Percentiles rank a stretch among this genome's conserved stretches.
Conservation (phyloP, 441 rosid species). For the Eruca vesicaria region DNA sequence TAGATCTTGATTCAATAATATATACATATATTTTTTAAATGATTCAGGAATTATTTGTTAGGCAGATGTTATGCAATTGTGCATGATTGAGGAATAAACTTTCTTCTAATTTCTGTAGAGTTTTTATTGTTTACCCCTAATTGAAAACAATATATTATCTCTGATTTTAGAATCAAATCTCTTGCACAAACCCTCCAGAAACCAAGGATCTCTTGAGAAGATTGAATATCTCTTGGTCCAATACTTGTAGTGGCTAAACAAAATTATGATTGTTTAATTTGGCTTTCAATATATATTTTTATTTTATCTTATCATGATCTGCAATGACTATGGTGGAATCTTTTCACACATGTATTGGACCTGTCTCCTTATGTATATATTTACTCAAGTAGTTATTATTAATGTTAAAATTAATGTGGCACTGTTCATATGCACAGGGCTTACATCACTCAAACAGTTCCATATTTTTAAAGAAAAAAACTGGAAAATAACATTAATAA, state of each 20-base stretch:
- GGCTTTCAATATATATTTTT: slow-evolving; percentile 1
- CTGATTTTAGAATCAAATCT: slow-evolving; percentile 1
- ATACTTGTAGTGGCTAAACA: slow-evolving; percentile 10
- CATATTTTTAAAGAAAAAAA: not conserved
- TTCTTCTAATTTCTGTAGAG: not conserved
- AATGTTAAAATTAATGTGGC: slow-evolving; percentile 1
- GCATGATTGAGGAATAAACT: slow-evolving; percentile 9
- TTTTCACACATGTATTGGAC: slow-evolving; percentile 30
- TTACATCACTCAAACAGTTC: slow-evolving; percentile 29
- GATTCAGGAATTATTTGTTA: too few relatives aligned
- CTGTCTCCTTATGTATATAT: slow-evolving; percentile 12
- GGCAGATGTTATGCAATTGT: not conserved
- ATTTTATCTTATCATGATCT: slow-evolving; percentile 17
- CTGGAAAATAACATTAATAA: too few relatives aligned
- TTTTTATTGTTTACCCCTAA: not conserved
- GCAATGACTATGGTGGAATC: slow-evolving; percentile 32
- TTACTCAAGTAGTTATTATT: slow-evolving; percentile 21
- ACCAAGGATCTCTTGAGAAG: slow-evolving; percentile 9
- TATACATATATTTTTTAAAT: too few relatives aligned
- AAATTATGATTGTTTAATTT: slow-evolving; percentile 16
- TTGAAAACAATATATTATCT: not conserved
- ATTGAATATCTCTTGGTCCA: slow-evolving; percentile 14
- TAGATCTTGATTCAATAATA: not conserved
- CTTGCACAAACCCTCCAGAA: slow-evolving; percentile 11
- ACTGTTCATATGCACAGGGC: slow-evolving; percentile 37